phyloP scores from a whole-genome alignment of 768 basidiomycete species.

The Mycena alexandri region DNA sequence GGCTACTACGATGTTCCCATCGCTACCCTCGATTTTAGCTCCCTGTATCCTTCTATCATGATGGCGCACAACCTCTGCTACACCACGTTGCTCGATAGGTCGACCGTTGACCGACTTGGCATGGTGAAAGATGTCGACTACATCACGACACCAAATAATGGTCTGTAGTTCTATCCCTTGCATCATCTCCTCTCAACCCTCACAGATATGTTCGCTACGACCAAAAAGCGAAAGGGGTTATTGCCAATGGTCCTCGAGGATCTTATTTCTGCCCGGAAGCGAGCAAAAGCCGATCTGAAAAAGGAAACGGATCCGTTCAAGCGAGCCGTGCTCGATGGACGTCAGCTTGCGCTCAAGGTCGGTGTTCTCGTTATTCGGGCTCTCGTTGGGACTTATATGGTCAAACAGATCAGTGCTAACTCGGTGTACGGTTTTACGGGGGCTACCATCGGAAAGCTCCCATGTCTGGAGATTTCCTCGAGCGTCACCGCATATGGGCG shows the following conservation, averaged over 20 bases:
- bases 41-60: constrained; percentile 99
- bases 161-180: constrained; percentile 53
- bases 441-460: constrained; percentile 96
- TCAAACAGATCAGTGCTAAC: constrained; percentile 92
- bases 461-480: constrained; percentile 96
- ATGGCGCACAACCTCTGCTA: constrained; percentile 99
- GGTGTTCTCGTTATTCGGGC: constrained; percentile 16
- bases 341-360: constrained; percentile 96
- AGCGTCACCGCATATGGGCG: constrained; percentile 97
- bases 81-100: constrained; percentile 91
- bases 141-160: constrained; percentile 95
- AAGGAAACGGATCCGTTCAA: constrained; percentile 97
- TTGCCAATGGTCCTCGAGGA: constrained; percentile 95
- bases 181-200: neutral
- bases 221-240: constrained; percentile 84
- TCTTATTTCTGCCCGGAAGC: constrained; percentile 91
- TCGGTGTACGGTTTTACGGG: constrained; percentile 99
- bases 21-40: constrained; percentile 98
- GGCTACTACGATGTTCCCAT: constrained; percentile 98
- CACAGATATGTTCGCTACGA: constrained; percentile 86
- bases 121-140: constrained; percentile 92
- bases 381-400: neutral
- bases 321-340: constrained; percentile 96
- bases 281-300: constrained; percentile 95
- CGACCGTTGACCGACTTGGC: constrained; percentile 79